phyloP scores from a whole-genome alignment of 306 rosid species.

The Hippophae tibetana region DNA sequence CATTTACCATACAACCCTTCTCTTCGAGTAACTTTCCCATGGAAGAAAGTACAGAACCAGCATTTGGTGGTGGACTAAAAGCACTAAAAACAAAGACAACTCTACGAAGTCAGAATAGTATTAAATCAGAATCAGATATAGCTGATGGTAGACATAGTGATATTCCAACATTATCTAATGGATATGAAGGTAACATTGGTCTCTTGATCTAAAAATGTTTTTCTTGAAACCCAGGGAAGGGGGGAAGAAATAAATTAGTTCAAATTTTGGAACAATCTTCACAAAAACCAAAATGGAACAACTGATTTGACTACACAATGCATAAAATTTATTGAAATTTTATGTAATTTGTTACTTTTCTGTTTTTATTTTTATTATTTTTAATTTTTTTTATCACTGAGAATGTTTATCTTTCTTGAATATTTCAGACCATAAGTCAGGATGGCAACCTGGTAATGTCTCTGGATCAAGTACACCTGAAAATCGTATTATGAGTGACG shows the following conservation, averaged over 20 bases:
- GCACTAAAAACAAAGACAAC: conserved; percentile 37
- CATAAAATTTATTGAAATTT: conserved; percentile 2
- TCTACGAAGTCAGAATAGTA: conserved; percentile 31
- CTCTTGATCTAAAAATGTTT: conserved; percentile 11
- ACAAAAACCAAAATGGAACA: not conserved
- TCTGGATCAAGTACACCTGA: conserved; percentile 57
- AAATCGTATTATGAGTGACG: conserved; percentile 25
- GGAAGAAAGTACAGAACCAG: conserved; percentile 52
- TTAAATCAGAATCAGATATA: conserved; percentile 35
- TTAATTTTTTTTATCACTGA: too few relatives aligned
- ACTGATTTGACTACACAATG: not conserved
- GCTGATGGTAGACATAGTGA: conserved; percentile 31
- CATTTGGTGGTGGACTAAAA: conserved; percentile 43
- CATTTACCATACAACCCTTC: conserved; percentile 90
- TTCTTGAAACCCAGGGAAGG: too few relatives aligned
- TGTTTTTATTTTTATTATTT: too few relatives aligned
- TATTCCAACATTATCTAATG: conserved; percentile 28
- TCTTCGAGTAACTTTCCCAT: conserved; percentile 43
- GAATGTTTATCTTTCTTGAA: conserved; percentile 25
- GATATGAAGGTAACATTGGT: conserved; percentile 50
- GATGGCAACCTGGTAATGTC: conserved; percentile 39
- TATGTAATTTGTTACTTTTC: not conserved
- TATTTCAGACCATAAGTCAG: conserved; percentile 50
- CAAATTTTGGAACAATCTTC: conserved; percentile 11
- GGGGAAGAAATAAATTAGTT: too few relatives aligned